Base-by-base conservation (phyloP, 169 alveolate species). In the Blepharisma undulans region DNA sequence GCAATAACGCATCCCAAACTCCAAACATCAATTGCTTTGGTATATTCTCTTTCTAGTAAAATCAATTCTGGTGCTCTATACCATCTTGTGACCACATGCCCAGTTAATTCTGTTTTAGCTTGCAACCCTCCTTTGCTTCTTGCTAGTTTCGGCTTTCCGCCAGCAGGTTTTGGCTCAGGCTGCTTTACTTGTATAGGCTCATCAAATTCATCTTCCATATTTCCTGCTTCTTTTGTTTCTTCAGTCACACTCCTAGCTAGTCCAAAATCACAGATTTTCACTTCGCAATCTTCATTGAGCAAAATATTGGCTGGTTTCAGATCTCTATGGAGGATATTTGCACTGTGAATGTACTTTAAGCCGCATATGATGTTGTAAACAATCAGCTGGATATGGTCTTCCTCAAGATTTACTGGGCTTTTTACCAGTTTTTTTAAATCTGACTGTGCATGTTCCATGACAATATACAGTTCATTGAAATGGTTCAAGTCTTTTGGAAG, bases 1-100 rank as follows among this genome's bases (percentile, higher is more conserved):
- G 99, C 99, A 92, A 98, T 98, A 30, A 99, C 98, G 92, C 99
- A 98, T 14, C 99, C 99, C 21, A 95, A 97, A 14, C 99, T 97
- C 99, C 99, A 99, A 74, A 99, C 98, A 94, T 99, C 99, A 48
- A 99, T 99, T 22, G 99, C 99, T 72, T 98, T 98, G 18, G 99
- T 98, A 95, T 99, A 99, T 94, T 98, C 98, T 88, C 98, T 99
- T 92, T 98, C 99, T 79, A 98, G 94, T 77, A 99, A 92, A 84
- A 99, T 99, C 36, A 99, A 95, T 96, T 99, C 99, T 21, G 99
- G 99, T 0, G 99, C 99, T 72, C 99, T 94, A 92, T 99, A 99
- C 99, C 99, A 99, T 90, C 99, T 97, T 7, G 99, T 98, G n/a
- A 99, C 99, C 30, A 98, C 99, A 92, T 99, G 99, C 19, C 99